Conservation (phyloP, 2,329 filamentous ascomycete genomes). For the Talaromyces marneffei region DNA sequence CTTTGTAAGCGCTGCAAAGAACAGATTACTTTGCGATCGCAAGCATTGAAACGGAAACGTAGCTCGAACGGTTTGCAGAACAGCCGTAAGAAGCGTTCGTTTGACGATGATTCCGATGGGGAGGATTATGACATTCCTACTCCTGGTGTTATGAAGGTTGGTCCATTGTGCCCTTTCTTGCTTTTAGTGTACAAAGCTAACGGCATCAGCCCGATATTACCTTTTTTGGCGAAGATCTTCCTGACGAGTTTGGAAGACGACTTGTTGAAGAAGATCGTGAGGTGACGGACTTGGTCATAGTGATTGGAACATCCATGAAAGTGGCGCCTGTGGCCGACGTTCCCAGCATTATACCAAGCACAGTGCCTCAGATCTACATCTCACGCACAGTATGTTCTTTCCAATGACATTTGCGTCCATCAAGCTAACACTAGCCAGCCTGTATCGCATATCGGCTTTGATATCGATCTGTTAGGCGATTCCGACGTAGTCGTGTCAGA, state of each 20-base stretch:
- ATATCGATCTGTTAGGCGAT: constrained; percentile 92
- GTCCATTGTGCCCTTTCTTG: constrained; percentile 9
- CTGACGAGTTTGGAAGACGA: constrained; percentile 72
- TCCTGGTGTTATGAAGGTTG: constrained; percentile 71
- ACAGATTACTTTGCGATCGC: constrained; percentile 44
- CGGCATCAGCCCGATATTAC: constrained; percentile 73
- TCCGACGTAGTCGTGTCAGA: constrained; percentile 88
- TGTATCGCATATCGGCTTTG: constrained; percentile 85
- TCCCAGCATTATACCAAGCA: constrained; percentile 67
- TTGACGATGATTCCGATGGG: constrained; percentile 53
- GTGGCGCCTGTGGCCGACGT: constrained; percentile 94
- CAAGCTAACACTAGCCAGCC: constrained; percentile 43
- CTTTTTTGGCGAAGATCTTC: constrained; percentile 90
- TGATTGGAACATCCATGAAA: constrained; percentile 93
- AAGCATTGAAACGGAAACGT: constrained; percentile 49
- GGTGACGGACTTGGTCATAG: constrained; percentile 79
- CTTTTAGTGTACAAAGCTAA: not conserved
- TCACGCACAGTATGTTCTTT: constrained; percentile 58
- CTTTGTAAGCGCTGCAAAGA: constrained; percentile 67
- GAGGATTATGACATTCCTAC: constrained; percentile 60
- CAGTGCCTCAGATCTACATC: constrained; percentile 86
- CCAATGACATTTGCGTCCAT: not conserved
- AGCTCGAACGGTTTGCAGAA: constrained; percentile 42
- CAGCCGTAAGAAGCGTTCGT: constrained; percentile 52
- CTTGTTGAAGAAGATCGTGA: constrained; percentile 76